Evolutionary conservation across 257 asterid species (phyloP).

Genomic region (Vinca minor): DNA sequence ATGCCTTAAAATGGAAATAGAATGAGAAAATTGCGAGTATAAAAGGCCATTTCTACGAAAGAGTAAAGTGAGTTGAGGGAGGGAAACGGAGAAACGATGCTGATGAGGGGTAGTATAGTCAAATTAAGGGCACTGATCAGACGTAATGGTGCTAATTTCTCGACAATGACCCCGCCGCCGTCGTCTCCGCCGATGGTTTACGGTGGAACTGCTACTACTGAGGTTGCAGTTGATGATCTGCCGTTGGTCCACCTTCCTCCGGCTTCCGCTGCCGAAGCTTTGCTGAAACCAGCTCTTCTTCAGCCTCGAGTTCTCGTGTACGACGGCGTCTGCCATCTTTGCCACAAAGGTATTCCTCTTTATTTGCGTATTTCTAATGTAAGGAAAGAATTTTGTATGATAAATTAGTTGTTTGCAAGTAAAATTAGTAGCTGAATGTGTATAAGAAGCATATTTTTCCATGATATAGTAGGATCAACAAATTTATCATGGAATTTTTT

Average conservation of each 20-base stretch:
- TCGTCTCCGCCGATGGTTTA: conserved; percentile 10
- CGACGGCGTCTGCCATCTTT: conserved; percentile 91
- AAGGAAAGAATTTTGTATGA: not conserved
- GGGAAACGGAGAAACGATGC: conserved; percentile 11
- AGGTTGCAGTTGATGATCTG: conserved; percentile 28
- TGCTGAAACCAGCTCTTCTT: conserved; percentile 35
- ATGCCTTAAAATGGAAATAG: not conserved
- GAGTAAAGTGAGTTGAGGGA: not conserved
- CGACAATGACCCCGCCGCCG: conserved; percentile 17
- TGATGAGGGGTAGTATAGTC: conserved; percentile 17
- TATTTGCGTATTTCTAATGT: not conserved
- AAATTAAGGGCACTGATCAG: conserved; percentile 6
- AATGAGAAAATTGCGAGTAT: not conserved
- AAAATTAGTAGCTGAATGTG: not conserved
- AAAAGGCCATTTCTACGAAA: not conserved
- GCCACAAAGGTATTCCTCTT: conserved; percentile 61
- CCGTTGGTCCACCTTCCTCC: conserved; percentile 15
- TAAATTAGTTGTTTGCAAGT: not conserved
- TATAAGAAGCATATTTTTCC: not conserved
- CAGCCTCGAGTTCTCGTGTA: conserved; percentile 75
- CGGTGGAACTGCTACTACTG: conserved; percentile 25
- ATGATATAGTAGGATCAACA: not conserved
- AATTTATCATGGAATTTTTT: not conserved
- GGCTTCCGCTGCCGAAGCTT: conserved; percentile 18
- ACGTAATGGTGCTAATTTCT: conserved; percentile 12